Conservation (phyloP, 73 alveolate genomes). For the Paramecium octaurelia region DNA sequence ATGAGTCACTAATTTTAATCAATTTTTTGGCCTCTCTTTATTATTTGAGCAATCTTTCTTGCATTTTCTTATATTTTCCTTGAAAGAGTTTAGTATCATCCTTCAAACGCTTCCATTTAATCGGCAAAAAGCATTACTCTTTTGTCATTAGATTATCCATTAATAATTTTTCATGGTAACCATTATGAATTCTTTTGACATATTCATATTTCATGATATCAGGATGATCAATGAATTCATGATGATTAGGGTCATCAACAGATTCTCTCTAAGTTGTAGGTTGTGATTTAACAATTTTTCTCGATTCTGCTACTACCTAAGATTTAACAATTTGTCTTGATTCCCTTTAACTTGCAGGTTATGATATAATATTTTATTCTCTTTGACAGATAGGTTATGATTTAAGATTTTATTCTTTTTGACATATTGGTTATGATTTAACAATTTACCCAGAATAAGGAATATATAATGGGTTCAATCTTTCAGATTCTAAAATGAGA, state of each 20-base stretch:
- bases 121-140: neutral
- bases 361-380: neutral
- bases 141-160: neutral
- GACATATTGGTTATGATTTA: neutral
- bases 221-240: neutral
- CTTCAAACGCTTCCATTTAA: neutral
- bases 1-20: neutral
- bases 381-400: neutral
- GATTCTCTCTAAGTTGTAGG: neutral
- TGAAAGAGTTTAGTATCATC: neutral
- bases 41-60: neutral
- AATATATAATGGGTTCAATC: neutral
- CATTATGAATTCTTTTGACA: conserved; percentile 3
- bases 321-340: neutral
- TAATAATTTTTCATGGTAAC: neutral
- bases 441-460: neutral
- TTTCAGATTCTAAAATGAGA: conserved; percentile 6
- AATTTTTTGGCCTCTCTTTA: neutral
- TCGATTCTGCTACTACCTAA: neutral
- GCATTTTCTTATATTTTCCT: neutral
- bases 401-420: neutral
- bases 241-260: neutral
- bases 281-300: neutral
- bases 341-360: neutral
- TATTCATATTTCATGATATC: conserved; percentile 13